Evolutionary conservation across 192 early-diverging fungal species (phyloP).

Genomic region (Mortierella antarctica): DNA sequence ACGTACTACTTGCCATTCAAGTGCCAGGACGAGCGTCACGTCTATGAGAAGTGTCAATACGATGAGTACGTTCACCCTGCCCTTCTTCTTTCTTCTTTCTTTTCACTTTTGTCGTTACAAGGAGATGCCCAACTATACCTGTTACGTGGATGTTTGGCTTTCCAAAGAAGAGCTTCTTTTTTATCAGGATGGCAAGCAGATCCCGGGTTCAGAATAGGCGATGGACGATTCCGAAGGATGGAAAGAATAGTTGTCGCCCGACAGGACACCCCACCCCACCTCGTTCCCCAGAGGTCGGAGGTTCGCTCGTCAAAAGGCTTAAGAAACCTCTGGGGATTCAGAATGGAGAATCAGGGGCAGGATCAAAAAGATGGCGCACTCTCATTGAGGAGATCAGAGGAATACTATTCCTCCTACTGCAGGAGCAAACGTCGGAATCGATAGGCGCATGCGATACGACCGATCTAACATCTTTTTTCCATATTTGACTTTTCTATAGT

Average conservation of each 20-base stretch:
- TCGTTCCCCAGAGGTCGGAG: too few relatives aligned
- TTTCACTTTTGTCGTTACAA: neutral
- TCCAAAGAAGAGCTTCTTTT: neutral
- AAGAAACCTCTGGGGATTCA: too few relatives aligned
- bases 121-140: neutral
- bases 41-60: conserved; percentile 96
- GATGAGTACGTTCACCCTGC: conserved; percentile 73
- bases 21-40: conserved; percentile 88
- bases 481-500: conserved; percentile 8
- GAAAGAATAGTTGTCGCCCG: too few relatives aligned
- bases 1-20: conserved; percentile 94
- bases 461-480: neutral
- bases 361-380: too few relatives aligned
- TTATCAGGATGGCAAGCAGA: neutral
- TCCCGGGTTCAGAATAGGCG: too few relatives aligned
- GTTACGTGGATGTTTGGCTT: neutral
- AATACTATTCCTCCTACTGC: neutral
- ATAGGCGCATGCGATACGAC: neutral
- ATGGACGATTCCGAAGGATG: too few relatives aligned
- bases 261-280: too few relatives aligned
- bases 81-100: neutral
- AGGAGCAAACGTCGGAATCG: neutral
- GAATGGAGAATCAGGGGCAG: too few relatives aligned
- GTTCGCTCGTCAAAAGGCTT: too few relatives aligned
- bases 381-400: too few relatives aligned